Evolutionary conservation across 1,284 basidiomycete species (phyloP), one percentile per base, ranked within the genome.

Genomic region (Sporisorium iseilematis-ciliati): DNA sequence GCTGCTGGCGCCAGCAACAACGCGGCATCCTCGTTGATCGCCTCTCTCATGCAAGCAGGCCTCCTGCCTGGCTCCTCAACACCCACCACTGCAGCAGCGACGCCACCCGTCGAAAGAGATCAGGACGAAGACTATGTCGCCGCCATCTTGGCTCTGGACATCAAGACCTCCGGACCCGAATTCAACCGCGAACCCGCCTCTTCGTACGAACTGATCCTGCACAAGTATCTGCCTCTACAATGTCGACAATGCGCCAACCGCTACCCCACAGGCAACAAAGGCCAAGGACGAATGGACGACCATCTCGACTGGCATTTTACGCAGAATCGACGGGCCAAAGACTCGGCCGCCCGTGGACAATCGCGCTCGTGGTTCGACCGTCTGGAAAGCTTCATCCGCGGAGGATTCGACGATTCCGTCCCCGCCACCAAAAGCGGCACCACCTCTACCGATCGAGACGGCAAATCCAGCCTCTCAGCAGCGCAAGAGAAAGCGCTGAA

Each of bases 221-320:
- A 76, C 58, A 77, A 78, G 43, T 63, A 95, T 59, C 87, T 96
- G 23, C 89, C 92, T 11, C 87, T 90, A 23, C 92, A 94, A 86
- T 99, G 96, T 88, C 94, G 92, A 86, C 96, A 98, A 84, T 99
- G 96, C 87, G 93, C 92, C 11, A 87, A 93, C 70, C 91, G 97
- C 57, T 97, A 96, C 85, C 88, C 91, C 48, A 91, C 92, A 74
- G 90, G 89, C 42, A 83, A 87, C 26, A 83, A 87, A 54, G 93
- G 93, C 71, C 93, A 92, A 86, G 91, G 91, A 82, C 88, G 88
- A 26, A 89, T 95, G 88, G 91, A 97, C 79, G 90, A 91, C 59
- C 97, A 99, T 84, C 89, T 99, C 78, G 97, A 99, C 85, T 93
- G 94, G 92, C 97, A 99, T 86, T 98, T 97, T 87, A 90, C 91